A percentile compares a stretch with the other conserved stretches of the same genome.
These are phyloP conservation scores for Torulaspora quercuum DNA, from an alignment of 805 yeast genomes.

Conservation along the genomic window DNA sequence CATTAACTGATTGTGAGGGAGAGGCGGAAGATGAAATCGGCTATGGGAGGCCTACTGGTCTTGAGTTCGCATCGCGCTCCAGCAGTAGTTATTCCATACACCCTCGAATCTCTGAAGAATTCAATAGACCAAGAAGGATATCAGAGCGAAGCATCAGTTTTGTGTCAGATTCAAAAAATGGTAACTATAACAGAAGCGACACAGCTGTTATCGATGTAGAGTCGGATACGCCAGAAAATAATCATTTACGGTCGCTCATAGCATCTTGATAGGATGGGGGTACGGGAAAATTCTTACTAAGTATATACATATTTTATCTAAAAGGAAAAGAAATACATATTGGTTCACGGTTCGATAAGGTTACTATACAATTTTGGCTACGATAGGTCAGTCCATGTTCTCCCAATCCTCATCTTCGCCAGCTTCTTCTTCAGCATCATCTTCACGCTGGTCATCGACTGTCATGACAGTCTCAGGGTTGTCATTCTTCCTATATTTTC, in stretches of 20 bases:
- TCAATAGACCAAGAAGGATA: constrained; percentile 27
- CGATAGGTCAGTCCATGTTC: constrained; percentile 21
- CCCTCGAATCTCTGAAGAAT: constrained; percentile 19
- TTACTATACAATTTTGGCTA: too few species aligned
- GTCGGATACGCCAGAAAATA: constrained; percentile 26
- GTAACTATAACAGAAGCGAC: constrained; percentile 23
- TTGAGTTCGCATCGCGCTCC: constrained; percentile 7
- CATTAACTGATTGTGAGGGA: constrained; percentile 14
- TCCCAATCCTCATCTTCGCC: constrained; percentile 40
- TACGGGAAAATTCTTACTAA: too few species aligned
- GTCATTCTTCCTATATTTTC: constrained; percentile 56
- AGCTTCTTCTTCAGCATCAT: constrained; percentile 56
- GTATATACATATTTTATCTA: constrained; percentile 2
- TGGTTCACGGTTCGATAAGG: background rate
- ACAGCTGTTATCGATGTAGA: constrained; percentile 24
- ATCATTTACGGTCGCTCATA: constrained; percentile 19
- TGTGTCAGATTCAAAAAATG: constrained; percentile 29
- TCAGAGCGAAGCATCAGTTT: constrained; percentile 30
- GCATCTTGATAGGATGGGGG: constrained; percentile 4
- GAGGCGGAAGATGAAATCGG: constrained; percentile 15
- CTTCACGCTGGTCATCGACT: constrained; percentile 62
- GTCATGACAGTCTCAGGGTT: constrained; percentile 54
- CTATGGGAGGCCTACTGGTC: constrained; percentile 1
- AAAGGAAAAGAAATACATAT: constrained; percentile 5
- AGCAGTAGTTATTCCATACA: constrained; percentile 12